Evolutionary conservation across 805 yeast genomes (phyloP).

Genomic region (Candida arabinofermentans): DNA sequence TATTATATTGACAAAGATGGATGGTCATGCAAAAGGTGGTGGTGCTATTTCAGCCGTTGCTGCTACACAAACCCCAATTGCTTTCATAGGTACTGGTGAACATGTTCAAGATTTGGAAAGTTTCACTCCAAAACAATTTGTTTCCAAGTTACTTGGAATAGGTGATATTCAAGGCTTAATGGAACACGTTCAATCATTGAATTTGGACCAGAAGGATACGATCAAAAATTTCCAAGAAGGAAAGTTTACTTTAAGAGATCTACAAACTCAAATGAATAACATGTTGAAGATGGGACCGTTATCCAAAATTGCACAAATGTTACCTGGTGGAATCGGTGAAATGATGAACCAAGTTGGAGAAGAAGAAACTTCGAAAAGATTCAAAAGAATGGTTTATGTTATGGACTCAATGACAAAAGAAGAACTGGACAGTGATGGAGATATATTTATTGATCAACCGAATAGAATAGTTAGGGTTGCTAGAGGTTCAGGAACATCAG

Average conservation of each 20-base stretch:
- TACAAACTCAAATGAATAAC: slow-evolving; percentile 92
- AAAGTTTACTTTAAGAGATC: slow-evolving; percentile 84
- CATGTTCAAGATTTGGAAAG: slow-evolving; percentile 91
- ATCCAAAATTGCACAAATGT: slow-evolving; percentile 90
- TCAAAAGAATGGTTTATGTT: slow-evolving; percentile 85
- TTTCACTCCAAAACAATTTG: slow-evolving; percentile 83
- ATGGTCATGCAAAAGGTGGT: slow-evolving; percentile 99
- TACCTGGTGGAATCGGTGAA: slow-evolving; percentile 84
- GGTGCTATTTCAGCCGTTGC: slow-evolving; percentile 99
- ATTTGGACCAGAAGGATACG: slow-evolving; percentile 84
- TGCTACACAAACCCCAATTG: slow-evolving; percentile 91
- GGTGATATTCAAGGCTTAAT: slow-evolving; percentile 92
- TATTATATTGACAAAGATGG: slow-evolving; percentile 92
- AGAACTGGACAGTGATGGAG: slow-evolving; percentile 89
- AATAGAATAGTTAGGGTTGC: slow-evolving; percentile 86
- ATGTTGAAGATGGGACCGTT: slow-evolving; percentile 96
- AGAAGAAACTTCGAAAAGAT: slow-evolving; percentile 79
- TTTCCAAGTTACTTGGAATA: slow-evolving; percentile 89
- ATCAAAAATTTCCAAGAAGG: slow-evolving; percentile 94
- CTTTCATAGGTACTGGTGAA: slow-evolving; percentile 97
- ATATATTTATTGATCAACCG: slow-evolving; percentile 74
- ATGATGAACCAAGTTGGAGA: slow-evolving; percentile 86
- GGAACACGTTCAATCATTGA: slow-evolving; percentile 88
- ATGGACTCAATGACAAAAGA: slow-evolving; percentile 94
- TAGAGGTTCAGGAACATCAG: slow-evolving; percentile 89